Base-by-base conservation (phyloP, 2,329 filamentous ascomycete species). In the Sarocladium brachiariae region DNA sequence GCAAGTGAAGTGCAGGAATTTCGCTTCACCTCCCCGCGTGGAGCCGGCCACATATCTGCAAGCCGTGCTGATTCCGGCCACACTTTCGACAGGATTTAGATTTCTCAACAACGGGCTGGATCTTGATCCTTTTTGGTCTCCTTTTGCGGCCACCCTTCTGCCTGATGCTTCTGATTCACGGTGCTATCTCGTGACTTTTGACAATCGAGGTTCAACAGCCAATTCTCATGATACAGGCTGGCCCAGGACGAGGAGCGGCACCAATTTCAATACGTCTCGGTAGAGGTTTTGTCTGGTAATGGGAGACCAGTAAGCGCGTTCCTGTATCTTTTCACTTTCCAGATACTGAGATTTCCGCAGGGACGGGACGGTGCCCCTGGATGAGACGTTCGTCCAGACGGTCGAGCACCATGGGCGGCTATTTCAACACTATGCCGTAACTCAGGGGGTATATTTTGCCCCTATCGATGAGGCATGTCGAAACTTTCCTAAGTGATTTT, bases 401-500 rank as follows among this genome's bases (percentile, higher is more conserved):
- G 67, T 85, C 52, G 70, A 72, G 14, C 70, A 83, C 56, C 72
- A 83, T 63, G 81, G 81, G 53, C 76, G 86, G 61, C 73, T 76
- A 43, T 89, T 81, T 63, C 86, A 89, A 57, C 75, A 76, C 60
- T 82, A 84, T 67, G 77, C 85, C 18, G 64, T 89, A 50, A 75
- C 82, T 25, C 80, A 84, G 57, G 72, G 71, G 31, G 76, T 80
- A 54, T 87, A 86, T 62, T 84, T 86, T 58, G 78, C 73, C 41
- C 86, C 86, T 8, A 72, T 86, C 52, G 86, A 89, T 61, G 84
- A 88, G 73, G 86, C 87, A 72, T 58, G 68, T 58, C 27, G 51
- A 50, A 13, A 37, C 33, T 10, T 13, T 16, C 18, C 10, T 3
- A 14, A 5, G 14, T 25, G n/a, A 4, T 23, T 9, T 10, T 24